These are phyloP conservation scores for Colletotrichum aenigma DNA, from an alignment of 2,329 filamentous ascomycete species.

Conservation along the genomic window DNA sequence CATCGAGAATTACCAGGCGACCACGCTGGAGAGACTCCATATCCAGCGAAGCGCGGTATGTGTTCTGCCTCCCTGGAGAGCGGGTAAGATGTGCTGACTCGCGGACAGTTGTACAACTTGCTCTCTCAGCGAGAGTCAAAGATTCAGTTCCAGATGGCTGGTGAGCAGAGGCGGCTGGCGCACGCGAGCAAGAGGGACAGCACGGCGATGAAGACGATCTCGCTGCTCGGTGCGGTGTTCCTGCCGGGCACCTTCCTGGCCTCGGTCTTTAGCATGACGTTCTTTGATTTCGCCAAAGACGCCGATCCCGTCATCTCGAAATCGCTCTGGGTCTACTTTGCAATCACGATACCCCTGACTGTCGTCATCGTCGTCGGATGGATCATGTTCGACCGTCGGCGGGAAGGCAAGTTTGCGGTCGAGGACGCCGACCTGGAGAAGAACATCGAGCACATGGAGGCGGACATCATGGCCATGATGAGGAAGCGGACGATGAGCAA, in stretches of 20 bases:
- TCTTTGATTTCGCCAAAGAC: slow-evolving; percentile 63
- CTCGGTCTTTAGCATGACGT: slow-evolving; percentile 70
- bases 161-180: slow-evolving; percentile 62
- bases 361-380: slow-evolving; percentile 58
- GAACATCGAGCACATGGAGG: slow-evolving; percentile 61
- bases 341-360: slow-evolving; percentile 63
- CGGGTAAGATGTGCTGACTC: not conserved
- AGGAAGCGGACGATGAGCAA: slow-evolving; percentile 62
- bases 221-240: slow-evolving; percentile 67
- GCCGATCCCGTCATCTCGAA: slow-evolving; percentile 49
- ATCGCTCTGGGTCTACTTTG: slow-evolving; percentile 68
- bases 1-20: slow-evolving; percentile 67
- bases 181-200: slow-evolving; percentile 66
- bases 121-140: slow-evolving; percentile 69
- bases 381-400: slow-evolving; percentile 56
- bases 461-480: slow-evolving; percentile 60
- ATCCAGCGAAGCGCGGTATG: slow-evolving; percentile 66
- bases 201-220: slow-evolving; percentile 69
- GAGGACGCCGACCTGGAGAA: slow-evolving; percentile 59
- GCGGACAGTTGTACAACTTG: slow-evolving; percentile 64
- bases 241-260: slow-evolving; percentile 66
- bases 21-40: slow-evolving; percentile 63
- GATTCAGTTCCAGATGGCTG: slow-evolving; percentile 66
- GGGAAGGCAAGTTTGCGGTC: slow-evolving; percentile 50
- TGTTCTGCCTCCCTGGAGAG: slow-evolving; percentile 9